Evolutionary conservation across 2,329 filamentous ascomycete genomes (phyloP).

Genomic region (Blumeriella jaapii): DNA sequence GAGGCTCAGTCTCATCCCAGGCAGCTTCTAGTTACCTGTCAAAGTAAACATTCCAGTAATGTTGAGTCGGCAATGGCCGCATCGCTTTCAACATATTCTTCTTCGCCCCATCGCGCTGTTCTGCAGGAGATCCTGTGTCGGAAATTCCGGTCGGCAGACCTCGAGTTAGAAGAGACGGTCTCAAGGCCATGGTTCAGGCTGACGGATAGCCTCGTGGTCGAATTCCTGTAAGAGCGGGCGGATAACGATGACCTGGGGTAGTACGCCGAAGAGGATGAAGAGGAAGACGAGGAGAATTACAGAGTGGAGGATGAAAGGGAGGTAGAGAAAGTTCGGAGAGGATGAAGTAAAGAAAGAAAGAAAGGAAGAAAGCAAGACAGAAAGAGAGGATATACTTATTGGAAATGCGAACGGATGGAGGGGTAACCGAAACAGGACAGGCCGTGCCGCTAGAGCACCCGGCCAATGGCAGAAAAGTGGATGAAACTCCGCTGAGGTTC

Average conservation of each 20-base stretch:
- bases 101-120: constrained; percentile 67
- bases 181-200: constrained; percentile 36
- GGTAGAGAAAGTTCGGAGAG: not conserved
- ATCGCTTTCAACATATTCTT: constrained; percentile 69
- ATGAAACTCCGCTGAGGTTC: no score
- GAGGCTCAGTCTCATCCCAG: not conserved
- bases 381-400: no score
- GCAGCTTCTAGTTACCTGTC: constrained; percentile 37
- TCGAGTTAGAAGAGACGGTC: constrained; percentile 48
- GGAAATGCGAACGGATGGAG: no score
- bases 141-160: constrained; percentile 50
- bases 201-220: constrained; percentile 11
- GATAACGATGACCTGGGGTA: constrained; percentile 1
- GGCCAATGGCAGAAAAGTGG: no score
- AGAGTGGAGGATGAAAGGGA: not conserved
- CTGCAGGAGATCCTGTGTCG: constrained; percentile 56
- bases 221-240: constrained; percentile 4
- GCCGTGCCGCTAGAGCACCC: no score
- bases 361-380: constrained; percentile 7
- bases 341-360: constrained; percentile 6
- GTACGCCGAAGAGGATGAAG: not conserved
- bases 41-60: constrained; percentile 68
- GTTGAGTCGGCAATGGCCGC: constrained; percentile 63
- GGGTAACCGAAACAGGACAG: no score
- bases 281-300: not conserved